Evolutionary conservation across 371 early-diverging fungal species (phyloP).

Genomic region (Rhizopus stolonifer): DNA sequence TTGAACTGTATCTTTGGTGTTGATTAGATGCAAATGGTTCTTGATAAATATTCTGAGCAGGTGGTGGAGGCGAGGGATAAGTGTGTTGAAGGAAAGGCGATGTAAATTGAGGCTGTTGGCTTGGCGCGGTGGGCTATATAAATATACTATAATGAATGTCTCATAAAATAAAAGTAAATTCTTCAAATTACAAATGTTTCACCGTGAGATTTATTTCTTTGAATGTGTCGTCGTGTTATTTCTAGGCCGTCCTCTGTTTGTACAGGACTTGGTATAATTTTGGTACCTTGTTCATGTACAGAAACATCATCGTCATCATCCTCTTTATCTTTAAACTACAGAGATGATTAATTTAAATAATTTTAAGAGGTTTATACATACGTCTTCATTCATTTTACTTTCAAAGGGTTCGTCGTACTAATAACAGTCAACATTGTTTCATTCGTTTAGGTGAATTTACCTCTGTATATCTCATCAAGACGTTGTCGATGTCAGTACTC

Average conservation of each 20-base stretch:
- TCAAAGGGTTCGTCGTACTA: conserved; percentile 69
- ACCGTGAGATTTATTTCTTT: background rate
- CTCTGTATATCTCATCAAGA: conserved; percentile 89
- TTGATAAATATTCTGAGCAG: background rate
- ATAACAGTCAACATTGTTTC: too few species aligned
- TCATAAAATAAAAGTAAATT: background rate
- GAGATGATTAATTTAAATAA: background rate
- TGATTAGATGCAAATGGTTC: background rate
- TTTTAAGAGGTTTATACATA: too few species aligned
- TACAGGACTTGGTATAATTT: conserved; percentile 7
- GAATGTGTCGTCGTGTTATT: conserved; percentile 4
- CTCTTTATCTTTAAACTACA: conserved; percentile 23
- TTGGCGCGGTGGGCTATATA: background rate
- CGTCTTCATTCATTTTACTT: conserved; percentile 62
- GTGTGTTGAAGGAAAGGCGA: conserved; percentile 11
- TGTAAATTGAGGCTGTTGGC: background rate
- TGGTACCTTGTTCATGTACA: conserved; percentile 9
- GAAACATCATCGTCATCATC: conserved; percentile 14
- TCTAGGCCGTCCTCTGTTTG: conserved; percentile 6
- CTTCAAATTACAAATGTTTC: background rate
- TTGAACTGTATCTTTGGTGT: background rate
- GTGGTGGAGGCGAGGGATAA: conserved; percentile 13
- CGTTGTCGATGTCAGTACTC: conserved; percentile 89
- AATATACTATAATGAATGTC: background rate
- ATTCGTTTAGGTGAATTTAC: conserved; percentile 24